Conservation (phyloP, 2,329 filamentous ascomycete species). For the Claviceps fusiformis region DNA sequence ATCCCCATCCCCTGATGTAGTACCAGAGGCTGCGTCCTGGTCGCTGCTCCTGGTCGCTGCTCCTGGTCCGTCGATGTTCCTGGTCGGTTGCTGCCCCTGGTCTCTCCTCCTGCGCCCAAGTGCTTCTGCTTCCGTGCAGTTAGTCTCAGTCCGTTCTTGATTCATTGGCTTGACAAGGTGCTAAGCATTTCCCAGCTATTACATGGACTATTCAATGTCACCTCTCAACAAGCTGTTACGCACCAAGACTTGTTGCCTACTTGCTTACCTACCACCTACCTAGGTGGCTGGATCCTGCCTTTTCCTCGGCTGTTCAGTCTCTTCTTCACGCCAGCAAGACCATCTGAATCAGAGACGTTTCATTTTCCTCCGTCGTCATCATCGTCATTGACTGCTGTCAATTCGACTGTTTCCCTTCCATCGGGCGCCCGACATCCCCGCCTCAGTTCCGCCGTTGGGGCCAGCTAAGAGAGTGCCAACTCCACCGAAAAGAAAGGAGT, state of each 20-base stretch:
- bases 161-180: background rate
- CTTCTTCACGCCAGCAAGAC: background rate
- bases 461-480: background rate
- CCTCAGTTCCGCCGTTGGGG: background rate
- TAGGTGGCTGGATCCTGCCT: background rate
- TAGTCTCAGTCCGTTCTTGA: background rate
- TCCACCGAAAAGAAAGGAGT: slow-evolving; percentile 1
- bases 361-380: background rate
- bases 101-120: background rate
- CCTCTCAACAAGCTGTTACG: background rate
- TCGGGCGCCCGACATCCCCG: background rate
- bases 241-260: background rate
- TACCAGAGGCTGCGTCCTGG: background rate
- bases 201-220: background rate
- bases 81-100: background rate
- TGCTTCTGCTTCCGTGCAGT: background rate
- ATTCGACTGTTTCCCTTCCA: background rate
- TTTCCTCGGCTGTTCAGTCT: background rate
- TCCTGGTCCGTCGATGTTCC: background rate
- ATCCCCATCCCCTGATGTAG: background rate
- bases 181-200: background rate
- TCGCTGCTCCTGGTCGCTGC: background rate
- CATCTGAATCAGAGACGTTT: background rate
- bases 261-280: too few species aligned
- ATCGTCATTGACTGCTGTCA: too few species aligned